Evolutionary conservation across 139 green algal species (phyloP), one percentile per base, ranked within the genome.

Genomic region (Chlorella sp.): DNA sequence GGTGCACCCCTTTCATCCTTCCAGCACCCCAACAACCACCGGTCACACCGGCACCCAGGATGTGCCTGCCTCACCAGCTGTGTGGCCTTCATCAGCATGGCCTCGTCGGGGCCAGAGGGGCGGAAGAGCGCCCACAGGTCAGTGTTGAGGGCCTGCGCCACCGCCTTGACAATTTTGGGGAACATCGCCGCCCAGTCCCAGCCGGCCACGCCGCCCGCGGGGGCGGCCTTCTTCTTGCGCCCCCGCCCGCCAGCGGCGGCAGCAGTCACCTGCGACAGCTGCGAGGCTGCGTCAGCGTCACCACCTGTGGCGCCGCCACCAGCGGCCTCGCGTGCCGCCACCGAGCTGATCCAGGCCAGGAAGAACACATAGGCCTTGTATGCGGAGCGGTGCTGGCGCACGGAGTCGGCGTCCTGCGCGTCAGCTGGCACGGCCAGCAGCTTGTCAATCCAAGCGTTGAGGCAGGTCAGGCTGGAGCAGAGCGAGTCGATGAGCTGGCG

Each of bases 341-440:
- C 81, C 9, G 83, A 48, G 30, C 53, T 73, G 60, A 97, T 87
- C 89, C 92, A 95, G 64, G 94, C 75, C 75, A 97, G 89, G 86
- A 98, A 94, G 86, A 94, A 97, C 14, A 92, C 42, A 86, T 98
- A 97, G 60, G 92, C 93, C 64, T 96, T 96, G 79, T 97, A 92
- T 32, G 95, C 95, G 28, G 84, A 93, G 57, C 92, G 88, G 88
- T 96, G 92, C 30, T 87, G 40, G 11, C 91, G 60, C 75, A 90
- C 89, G 37, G 77, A 60, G 1, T 84, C 89, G 14, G 42, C 36
- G 22, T 79, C 61, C 32, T 89, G 76, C 9, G 60, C 69, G 16
- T 92, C 90, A 11, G 71, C 68, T 26, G 83, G 85, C 48, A 75
- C 79, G 11, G 87, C 68, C 48, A 94, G 68, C 69, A 94, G 66